Evolutionary conservation across 2,329 filamentous ascomycete species (phyloP), one percentile per base, ranked within the genome.

Genomic region (Akanthomyces dipterigenus): DNA sequence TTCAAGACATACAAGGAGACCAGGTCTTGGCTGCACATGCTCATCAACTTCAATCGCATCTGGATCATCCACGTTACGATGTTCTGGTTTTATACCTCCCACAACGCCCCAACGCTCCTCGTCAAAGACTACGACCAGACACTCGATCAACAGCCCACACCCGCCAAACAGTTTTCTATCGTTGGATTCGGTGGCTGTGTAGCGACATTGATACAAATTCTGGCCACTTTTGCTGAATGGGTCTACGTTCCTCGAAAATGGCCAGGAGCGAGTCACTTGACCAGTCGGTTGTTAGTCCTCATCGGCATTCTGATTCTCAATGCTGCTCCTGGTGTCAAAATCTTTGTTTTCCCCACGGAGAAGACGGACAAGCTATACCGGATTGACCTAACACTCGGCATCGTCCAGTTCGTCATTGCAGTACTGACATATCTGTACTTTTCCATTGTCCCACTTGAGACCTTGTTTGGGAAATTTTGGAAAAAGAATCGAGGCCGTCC

Each of bases 1-100:
- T 99, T 99, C 87, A 99, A 99, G 84, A 99, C 95, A 0, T 99
- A 97, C 83, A 95, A 90, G 76, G 95, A 99, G 75, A 93, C 91
- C 5, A 88, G 95, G 59, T 98, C 95, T 1, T 99, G 93, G 93
- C 93, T 96, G 80, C 95, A 99, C 76, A 81, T 97, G 78, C 74
- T 98, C 62, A 89, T 93, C 75, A 99, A 99, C 80, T 99, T 99
- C 85, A 98, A 98, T 81, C 93, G 95, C 76, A 97, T 99, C 71
- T 99, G 95, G 95, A 86, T 99, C 70, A 96, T 99, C 65, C 95
- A 99, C 72, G 73, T 99, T 68, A 89, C 88, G 50, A 83, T 91
- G 75, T 99, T 95, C 83, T 99, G 95, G 95, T 97, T 97, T 77
- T 99, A 93, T 80, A 96, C 92, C 3, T 81, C 93, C 1, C 89